A percentile compares a stretch with the other conserved stretches of the same genome.
Conservation (phyloP, 78 protist genomes). For the Tieghemostelium lacteum region DNA sequence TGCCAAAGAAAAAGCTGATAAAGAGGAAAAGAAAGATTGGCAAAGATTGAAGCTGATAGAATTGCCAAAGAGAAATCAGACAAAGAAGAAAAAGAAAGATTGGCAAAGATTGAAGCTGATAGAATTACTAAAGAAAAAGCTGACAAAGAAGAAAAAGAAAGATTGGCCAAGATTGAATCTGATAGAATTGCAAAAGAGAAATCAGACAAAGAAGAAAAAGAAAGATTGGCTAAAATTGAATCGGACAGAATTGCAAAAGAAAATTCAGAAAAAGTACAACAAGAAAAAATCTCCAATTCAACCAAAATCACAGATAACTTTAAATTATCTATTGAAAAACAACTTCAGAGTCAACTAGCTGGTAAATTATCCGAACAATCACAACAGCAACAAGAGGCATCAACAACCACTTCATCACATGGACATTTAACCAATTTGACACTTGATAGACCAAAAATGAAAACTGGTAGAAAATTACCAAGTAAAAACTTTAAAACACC, state of each 20-base stretch:
- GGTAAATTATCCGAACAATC: neutral
- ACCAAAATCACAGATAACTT: slow-evolving; percentile 21
- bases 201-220: neutral
- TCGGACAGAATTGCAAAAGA: neutral
- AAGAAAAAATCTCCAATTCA: slow-evolving; percentile 3
- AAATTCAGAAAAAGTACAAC: neutral
- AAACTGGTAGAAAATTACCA: slow-evolving; percentile 48
- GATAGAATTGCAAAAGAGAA: neutral
- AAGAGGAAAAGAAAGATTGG: neutral
- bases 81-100: slow-evolving; percentile 34
- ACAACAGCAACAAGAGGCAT: neutral
- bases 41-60: neutral
- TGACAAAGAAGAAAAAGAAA: neutral
- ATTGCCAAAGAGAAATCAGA: slow-evolving; percentile 15
- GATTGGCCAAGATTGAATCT: neutral
- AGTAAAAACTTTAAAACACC: slow-evolving; percentile 10
- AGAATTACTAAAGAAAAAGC: neutral
- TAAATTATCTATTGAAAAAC: slow-evolving; percentile 45
- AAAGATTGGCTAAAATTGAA: slow-evolving; percentile 11
- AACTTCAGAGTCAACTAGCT: slow-evolving; percentile 26
- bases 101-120: neutral
- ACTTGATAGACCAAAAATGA: slow-evolving; percentile 44
- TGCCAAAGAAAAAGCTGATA: slow-evolving; percentile 26
- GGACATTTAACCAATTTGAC: slow-evolving; percentile 10
- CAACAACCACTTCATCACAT: neutral